phyloP scores from a whole-genome alignment of 441 rosid genomes.

The Brassica balearica region DNA sequence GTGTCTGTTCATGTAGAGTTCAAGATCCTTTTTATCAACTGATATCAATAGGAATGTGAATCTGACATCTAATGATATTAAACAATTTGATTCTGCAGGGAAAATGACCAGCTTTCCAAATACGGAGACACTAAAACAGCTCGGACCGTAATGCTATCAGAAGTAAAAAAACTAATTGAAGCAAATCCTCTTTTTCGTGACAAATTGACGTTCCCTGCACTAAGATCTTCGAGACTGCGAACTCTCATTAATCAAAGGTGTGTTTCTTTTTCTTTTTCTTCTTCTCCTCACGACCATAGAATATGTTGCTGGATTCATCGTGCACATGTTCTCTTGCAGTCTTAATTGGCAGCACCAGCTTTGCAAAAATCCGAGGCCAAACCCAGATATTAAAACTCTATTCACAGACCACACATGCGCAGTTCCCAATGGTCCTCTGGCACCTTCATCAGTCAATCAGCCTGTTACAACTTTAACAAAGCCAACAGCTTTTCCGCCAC shows the following conservation, averaged over 20 bases:
- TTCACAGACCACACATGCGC: slow-evolving; percentile 82
- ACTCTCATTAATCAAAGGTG: slow-evolving; percentile 94
- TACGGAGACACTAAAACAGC: slow-evolving; percentile 92
- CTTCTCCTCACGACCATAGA: background rate
- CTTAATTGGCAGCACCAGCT: slow-evolving; percentile 94
- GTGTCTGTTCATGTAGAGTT: background rate
- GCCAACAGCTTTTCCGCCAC: slow-evolving; percentile 65
- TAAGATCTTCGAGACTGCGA: slow-evolving; percentile 85
- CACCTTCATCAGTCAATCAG: slow-evolving; percentile 72
- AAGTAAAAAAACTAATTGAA: slow-evolving; percentile 83
- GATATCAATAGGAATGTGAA: slow-evolving; percentile 8
- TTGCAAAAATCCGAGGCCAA: slow-evolving; percentile 87
- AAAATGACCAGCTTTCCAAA: slow-evolving; percentile 89
- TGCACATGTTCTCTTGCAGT: slow-evolving; percentile 50
- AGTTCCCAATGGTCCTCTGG: slow-evolving; percentile 81
- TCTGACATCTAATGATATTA: background rate
- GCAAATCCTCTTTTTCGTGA: slow-evolving; percentile 92
- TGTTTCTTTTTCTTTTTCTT: background rate
- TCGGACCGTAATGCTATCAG: slow-evolving; percentile 75
- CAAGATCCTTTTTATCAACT: background rate
- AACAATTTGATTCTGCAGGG: slow-evolving; percentile 53
- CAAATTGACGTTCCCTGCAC: slow-evolving; percentile 75
- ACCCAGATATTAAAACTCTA: slow-evolving; percentile 85
- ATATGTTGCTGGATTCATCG: slow-evolving; percentile 24
- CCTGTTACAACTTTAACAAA: slow-evolving; percentile 71